Evolutionary conservation across 495 filamentous ascomycete species (phyloP).

Genomic region (Penicillium salamii): DNA sequence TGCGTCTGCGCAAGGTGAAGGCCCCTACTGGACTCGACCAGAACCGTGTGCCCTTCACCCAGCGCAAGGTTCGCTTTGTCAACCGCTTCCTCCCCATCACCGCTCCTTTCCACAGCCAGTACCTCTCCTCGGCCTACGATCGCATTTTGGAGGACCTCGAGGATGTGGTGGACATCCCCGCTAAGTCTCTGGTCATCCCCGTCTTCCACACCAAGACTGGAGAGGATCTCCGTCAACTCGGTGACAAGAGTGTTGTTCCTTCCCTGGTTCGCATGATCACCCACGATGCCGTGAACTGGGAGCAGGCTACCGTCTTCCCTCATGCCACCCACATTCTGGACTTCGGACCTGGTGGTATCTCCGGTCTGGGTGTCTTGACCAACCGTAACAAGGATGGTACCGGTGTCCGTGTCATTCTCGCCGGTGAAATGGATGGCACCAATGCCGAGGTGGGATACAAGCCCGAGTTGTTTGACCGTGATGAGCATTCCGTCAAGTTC

Average conservation of each 20-base stretch:
- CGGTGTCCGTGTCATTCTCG: conserved; percentile 91
- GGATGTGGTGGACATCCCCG: conserved; percentile 70
- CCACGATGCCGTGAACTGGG: conserved; percentile 89
- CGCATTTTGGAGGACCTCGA: conserved; percentile 84
- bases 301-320: conserved; percentile 85
- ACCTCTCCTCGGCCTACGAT: conserved; percentile 74
- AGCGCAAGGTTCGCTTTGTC: conserved; percentile 93
- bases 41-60: conserved; percentile 87
- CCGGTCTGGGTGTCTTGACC: conserved; percentile 92
- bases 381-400: conserved; percentile 98
- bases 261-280: conserved; percentile 89
- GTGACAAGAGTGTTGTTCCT: conserved; percentile 68
- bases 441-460: conserved; percentile 93
- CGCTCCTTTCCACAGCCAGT: conserved; percentile 95
- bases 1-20: conserved; percentile 92
- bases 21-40: conserved; percentile 95
- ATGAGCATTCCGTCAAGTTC: conserved; percentile 90
- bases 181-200: conserved; percentile 67
- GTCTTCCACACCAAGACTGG: conserved; percentile 88
- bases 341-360: conserved; percentile 94
- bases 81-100: conserved; percentile 98
- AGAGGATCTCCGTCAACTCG: conserved; percentile 68
- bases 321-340: conserved; percentile 90
- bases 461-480: conserved; percentile 93
- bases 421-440: conserved; percentile 85